phyloP scores from a whole-genome alignment of 176 grass and related monocot genomes.

The Alopecurus myosuroides region DNA sequence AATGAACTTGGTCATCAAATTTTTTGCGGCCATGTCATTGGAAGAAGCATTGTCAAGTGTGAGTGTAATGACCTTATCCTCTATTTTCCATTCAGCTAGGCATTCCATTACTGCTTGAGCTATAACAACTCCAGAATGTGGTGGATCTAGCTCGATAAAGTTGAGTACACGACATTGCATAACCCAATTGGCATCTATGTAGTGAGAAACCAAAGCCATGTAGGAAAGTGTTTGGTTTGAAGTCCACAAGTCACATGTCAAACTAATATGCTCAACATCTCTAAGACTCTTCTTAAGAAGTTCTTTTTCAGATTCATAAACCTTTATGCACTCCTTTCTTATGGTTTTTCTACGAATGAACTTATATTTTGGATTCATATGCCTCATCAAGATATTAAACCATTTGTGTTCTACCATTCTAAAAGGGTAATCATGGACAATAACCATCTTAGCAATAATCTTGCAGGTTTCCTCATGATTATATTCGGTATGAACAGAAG shows the following conservation, averaged over 20 bases:
- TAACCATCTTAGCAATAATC: background rate
- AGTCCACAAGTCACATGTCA: background rate
- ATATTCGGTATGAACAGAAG: background rate
- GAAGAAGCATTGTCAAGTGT: no score
- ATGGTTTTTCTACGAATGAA: background rate
- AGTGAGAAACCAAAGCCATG: background rate
- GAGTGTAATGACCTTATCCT: no score
- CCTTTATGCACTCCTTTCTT: background rate
- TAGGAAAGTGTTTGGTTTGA: background rate
- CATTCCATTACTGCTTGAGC: no score
- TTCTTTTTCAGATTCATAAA: background rate
- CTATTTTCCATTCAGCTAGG: no score
- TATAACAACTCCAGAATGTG: no score
- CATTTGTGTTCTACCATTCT: background rate
- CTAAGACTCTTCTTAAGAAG: background rate
- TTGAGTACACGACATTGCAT: no score
- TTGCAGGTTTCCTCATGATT: background rate
- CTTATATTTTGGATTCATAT: background rate
- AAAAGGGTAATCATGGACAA: background rate
- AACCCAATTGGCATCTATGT: background rate
- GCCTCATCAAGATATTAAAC: background rate
- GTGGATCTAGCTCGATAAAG: no score
- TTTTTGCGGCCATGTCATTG: no score
- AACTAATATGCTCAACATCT: background rate
- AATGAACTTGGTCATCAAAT: no score